Base-by-base conservation (phyloP, 805 yeast genomes). In the Lachancea thermotolerans region DNA sequence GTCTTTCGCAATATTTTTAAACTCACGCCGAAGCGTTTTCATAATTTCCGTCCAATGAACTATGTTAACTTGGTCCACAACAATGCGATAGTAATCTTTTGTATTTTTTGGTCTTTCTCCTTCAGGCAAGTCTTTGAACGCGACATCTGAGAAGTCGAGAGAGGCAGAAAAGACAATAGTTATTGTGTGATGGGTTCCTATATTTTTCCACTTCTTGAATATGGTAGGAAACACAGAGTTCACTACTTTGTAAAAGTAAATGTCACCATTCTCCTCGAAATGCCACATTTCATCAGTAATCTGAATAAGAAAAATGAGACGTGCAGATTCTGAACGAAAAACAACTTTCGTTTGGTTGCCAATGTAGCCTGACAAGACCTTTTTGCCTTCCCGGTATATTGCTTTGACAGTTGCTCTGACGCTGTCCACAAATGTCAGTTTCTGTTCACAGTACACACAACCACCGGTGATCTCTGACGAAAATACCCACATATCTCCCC, bases 251-350 rank as follows among this genome's bases (percentile, higher is more conserved):
- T 90, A 91, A 62, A 91, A 91, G 77, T 88, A 78, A 44, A 90
- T 85, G 58, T 91, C 97, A 1, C 99, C 99, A 52, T 85, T 85
- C 58, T 90, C 96, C 64, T 93, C 98, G 64, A 93, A 93, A 62
- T 89, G 88, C 95, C 97, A 93, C 97, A 93, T 93, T 58, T 93
- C 99, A 34, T 84, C 76, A 1, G 97, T 85, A 49, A 90, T 79
- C 60, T 93, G 99, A 41, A 93, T 80, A 50, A 93, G 71, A 41
- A 90, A 85, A 12, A 87, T 77, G 46, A 91, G 68, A 46, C 85
- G 78, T 1, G 97, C 95, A 35, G 95, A 82, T 56, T 91, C 97
- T 1, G 97, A 88, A 39, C 99, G 74, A 61, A 85, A 91, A 0
- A 89, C 86, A 27, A 93, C 68, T 52, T 82, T 83, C 3, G 99